Conservation (phyloP, 106 monocot genomes). For the Allium cepa region DNA sequence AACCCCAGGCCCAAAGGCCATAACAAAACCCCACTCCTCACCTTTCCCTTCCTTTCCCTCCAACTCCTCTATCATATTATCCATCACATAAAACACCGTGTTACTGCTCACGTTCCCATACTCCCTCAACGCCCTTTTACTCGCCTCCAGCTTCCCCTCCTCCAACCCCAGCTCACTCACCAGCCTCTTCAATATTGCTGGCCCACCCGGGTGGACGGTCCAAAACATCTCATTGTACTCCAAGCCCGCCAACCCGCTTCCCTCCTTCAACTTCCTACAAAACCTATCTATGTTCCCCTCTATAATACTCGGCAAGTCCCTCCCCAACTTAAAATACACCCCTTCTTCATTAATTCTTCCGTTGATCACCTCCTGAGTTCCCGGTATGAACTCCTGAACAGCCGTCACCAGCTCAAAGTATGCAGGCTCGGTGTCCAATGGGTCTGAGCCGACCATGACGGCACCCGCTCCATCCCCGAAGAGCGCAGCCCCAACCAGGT, state of each 20-base stretch:
- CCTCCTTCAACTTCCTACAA: conserved; percentile 35
- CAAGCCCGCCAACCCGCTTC: background rate
- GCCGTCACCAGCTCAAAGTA: conserved; percentile 53
- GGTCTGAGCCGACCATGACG: conserved; percentile 55
- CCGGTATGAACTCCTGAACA: conserved; percentile 55
- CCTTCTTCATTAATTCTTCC: conserved; percentile 66
- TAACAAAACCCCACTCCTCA: conserved; percentile 57
- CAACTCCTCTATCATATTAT: conserved; percentile 65
- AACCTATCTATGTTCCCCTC: conserved; percentile 54
- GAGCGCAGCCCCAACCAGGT: conserved; percentile 79
- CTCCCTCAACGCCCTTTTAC: conserved; percentile 60
- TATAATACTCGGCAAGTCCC: conserved; percentile 60
- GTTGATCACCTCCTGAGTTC: conserved; percentile 47
- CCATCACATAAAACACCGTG: conserved; percentile 75
- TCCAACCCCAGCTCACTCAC: conserved; percentile 51
- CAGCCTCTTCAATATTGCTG: conserved; percentile 68
- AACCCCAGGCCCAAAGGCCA: conserved; percentile 88
- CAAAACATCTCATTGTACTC: conserved; percentile 73
- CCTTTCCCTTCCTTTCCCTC: conserved; percentile 17
- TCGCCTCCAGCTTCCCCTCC: conserved; percentile 56
- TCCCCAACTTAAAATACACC: conserved; percentile 63
- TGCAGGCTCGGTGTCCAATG: conserved; percentile 20
- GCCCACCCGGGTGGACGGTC: conserved; percentile 88
- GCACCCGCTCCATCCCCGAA: conserved; percentile 85
- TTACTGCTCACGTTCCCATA: conserved; percentile 86